These are phyloP conservation scores for Bromus sterilis DNA, from an alignment of 176 grass and related monocot species.

Conservation along the genomic window DNA sequence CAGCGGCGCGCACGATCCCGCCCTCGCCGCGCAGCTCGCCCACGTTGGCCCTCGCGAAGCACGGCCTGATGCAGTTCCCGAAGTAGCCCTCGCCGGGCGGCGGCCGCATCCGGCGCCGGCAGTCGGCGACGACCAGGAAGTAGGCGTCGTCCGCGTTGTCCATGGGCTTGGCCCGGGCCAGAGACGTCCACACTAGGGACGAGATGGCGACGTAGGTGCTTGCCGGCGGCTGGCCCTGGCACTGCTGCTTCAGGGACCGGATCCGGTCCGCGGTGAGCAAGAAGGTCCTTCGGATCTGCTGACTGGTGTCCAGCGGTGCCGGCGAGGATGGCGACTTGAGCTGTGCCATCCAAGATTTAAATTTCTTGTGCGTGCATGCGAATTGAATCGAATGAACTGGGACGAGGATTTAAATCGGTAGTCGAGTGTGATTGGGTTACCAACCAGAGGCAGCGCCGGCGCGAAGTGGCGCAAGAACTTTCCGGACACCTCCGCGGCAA, in stretches of 20 bases:
- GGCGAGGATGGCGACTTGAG: not conserved
- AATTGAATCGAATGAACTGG: too few relatives aligned
- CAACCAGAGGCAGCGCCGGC: slow-evolving; percentile 16
- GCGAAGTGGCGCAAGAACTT: not conserved
- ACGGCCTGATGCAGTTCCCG: slow-evolving; percentile 31
- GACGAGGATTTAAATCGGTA: too few relatives aligned
- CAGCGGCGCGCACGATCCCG: not conserved
- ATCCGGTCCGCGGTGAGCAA: not conserved
- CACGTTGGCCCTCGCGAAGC: not conserved
- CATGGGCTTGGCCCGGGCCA: not conserved
- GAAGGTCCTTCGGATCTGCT: not conserved
- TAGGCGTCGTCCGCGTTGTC: not conserved
- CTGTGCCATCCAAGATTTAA: not conserved
- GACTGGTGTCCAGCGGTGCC: not conserved
- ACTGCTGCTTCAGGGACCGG: slow-evolving; percentile 5
- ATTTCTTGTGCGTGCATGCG: not conserved
- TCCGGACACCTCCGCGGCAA: not conserved
- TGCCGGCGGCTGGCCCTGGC: not conserved
- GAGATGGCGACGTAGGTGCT: too few relatives aligned
- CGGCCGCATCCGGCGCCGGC: slow-evolving; percentile 19
- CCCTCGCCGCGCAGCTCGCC: not conserved
- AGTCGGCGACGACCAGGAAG: slow-evolving; percentile 15
- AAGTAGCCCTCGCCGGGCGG: slow-evolving; percentile 22
- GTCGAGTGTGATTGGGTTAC: too few relatives aligned
- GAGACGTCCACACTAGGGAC: slow-evolving; percentile 15